Base-by-base conservation (phyloP, 305 asterid species). In the Fraxinus floribunda region DNA sequence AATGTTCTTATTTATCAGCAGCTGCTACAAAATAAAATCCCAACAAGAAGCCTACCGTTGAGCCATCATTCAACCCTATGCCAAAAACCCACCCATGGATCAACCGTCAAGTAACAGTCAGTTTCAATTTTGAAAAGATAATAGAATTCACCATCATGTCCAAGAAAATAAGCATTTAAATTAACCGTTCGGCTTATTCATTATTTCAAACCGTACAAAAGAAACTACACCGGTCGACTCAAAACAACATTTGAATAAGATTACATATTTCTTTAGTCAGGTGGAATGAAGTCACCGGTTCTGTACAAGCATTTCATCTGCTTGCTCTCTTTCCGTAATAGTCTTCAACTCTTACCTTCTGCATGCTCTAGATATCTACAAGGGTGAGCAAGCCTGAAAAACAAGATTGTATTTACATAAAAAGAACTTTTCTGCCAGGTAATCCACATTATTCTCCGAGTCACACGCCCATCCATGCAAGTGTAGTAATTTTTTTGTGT, bases 321-420 rank as follows among this genome's bases (percentile, higher is more conserved):
- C 86, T 57, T 80, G 70, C 79, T 64, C 73, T 6, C 62, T 52
- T 62, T 68, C 66, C 7, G 4, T 13, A 49, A 49, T 49, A 49
- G 0, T 49, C 57, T 13, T 46, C 60, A 49, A 49, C 62, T 49
- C 22, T 76, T 46, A 41, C 71, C 81, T 71, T 72, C 11, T 46
- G 79, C 75, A 22, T 35, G 64, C 81, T 85, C 83, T 20, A 4
- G 66, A 78, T 85, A 87, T 85, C 75, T 82, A 85, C 89, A 89
- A 29, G 75, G 80, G 80, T 35, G 15, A 71, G 36, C 75, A 81
- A 62, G 18, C 87, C 91, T 89, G 85, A 20, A 75, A 29, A 15
- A 73, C 15, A 9, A 20, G 11, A 13, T 10, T 39, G n/a, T 8
- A 26, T 35, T 9, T 38, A 30, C 68, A 18, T n/a, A 55, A 16